Evolutionary conservation across 345 rosid species (phyloP).

Genomic region (Barbarea vulgaris): DNA sequence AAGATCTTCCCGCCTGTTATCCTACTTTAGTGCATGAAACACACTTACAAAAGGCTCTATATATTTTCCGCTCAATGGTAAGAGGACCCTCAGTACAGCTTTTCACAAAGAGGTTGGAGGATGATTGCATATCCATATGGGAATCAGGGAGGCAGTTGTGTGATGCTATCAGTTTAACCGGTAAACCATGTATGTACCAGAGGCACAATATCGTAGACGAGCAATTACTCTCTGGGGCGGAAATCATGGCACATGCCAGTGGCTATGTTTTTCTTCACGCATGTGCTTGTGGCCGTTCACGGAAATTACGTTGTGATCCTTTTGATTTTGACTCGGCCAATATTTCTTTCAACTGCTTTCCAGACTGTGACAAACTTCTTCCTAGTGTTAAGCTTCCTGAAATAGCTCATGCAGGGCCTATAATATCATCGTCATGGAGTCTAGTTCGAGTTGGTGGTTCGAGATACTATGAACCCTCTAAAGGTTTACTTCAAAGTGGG

Average conservation of each 20-base stretch:
- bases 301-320: slow-evolving; percentile 62
- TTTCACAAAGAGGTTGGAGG: slow-evolving; percentile 64
- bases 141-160: slow-evolving; percentile 84
- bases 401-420: slow-evolving; percentile 46
- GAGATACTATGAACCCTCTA: slow-evolving; percentile 70
- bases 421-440: slow-evolving; percentile 71
- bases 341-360: slow-evolving; percentile 50
- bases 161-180: slow-evolving; percentile 89
- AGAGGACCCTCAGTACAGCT: slow-evolving; percentile 71
- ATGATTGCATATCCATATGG: slow-evolving; percentile 78
- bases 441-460: slow-evolving; percentile 72
- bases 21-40: slow-evolving; percentile 70
- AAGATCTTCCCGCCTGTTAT: slow-evolving; percentile 70
- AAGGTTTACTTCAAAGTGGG: slow-evolving; percentile 82
- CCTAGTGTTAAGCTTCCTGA: slow-evolving; percentile 60
- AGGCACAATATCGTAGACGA: slow-evolving; percentile 50
- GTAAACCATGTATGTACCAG: slow-evolving; percentile 79
- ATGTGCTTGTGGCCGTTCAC: slow-evolving; percentile 85
- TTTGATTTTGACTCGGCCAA: slow-evolving; percentile 83
- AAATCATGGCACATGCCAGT: slow-evolving; percentile 63
- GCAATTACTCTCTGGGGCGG: slow-evolving; percentile 37
- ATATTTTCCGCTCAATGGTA: slow-evolving; percentile 67
- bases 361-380: slow-evolving; percentile 72
- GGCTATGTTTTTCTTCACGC: slow-evolving; percentile 84
- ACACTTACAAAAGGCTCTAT: slow-evolving; percentile 65